Base-by-base conservation (phyloP, 371 early-diverging fungal species). In the Conidiobolus incongruus region DNA sequence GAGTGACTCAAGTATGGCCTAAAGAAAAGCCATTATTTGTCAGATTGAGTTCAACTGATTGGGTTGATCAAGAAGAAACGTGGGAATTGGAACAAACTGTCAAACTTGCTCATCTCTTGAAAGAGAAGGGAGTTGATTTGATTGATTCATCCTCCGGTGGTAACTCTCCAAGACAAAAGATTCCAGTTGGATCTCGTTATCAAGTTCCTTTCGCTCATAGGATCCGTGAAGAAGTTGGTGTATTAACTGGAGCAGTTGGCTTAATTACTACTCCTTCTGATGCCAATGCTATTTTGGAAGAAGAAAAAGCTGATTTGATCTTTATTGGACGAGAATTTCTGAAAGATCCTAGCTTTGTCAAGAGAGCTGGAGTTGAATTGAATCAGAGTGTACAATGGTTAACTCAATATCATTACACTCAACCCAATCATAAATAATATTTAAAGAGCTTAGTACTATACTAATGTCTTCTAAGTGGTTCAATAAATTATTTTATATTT, bases 11-110 rank as follows among this genome's bases (percentile, higher is more conserved):
- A 5, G 70, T 70, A 12, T 85, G 80, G 75, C 81, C n/a, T n/a
- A n/a, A n/a, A n/a, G n/a, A n/a, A n/a, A n/a, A n/a, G n/a, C n/a
- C n/a, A n/a, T n/a, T n/a, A 35, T 85, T 79, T 49, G 64, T 85
- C 42, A 75, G 93, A 28, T 38, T 90, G 4, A 84, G 85, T 6
- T 63, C 68, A 20, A 62, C 75, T 0, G 92, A 92, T 44, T 72
- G 69, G 59, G 63, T 71, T 8, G 68, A 61, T 23, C 58, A 53
- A 6, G 50, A 56, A n/a, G 62, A 60, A 20, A 59, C 23, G 36
- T 81, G 81, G 83, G 66, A 61, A 17, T 42, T 70, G 1, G 65
- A 76, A 16, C 82, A 89, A 34, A 63, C 76, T 1, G 56, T 75
- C 1, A 54, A 59, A 26, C 56, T 81, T 21, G 57, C 69, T 16